These are phyloP conservation scores for Obba rivulosa DNA, from an alignment of 768 basidiomycete species.

Conservation along the genomic window DNA sequence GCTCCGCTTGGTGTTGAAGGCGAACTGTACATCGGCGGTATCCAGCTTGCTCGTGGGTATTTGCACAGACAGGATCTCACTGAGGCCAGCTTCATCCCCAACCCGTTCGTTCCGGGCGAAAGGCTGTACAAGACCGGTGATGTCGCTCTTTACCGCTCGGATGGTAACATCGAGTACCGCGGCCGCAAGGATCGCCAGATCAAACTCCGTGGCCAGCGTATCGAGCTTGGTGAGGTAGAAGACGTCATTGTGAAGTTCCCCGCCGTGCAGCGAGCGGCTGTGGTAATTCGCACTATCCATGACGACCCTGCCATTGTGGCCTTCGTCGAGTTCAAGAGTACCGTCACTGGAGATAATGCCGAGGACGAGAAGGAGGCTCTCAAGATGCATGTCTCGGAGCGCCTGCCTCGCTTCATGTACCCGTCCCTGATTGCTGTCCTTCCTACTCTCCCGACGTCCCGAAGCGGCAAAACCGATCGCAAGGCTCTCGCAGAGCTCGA, in stretches of 20 bases:
- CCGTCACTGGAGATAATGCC: conserved; percentile 1
- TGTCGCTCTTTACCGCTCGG: conserved; percentile 21
- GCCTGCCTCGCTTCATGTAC: conserved; percentile 28
- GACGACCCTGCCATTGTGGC: conserved; percentile 25
- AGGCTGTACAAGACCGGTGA: conserved; percentile 29
- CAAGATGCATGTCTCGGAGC: conserved; percentile 23
- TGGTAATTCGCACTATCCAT: conserved; percentile 23
- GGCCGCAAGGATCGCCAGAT: conserved; percentile 30
- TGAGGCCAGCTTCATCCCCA: conserved; percentile 20
- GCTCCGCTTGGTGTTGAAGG: conserved; percentile 20
- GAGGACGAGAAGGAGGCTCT: conserved; percentile 11
- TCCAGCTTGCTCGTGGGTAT: conserved; percentile 22
- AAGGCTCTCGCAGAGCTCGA: conserved; percentile 24
- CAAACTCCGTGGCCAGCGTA: conserved; percentile 28
- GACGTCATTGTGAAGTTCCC: conserved; percentile 23
- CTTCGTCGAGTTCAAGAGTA: conserved; percentile 24
- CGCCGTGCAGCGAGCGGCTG: conserved; percentile 16
- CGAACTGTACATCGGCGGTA: conserved; percentile 20
- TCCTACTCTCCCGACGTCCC: conserved; percentile 18
- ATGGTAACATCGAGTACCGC: conserved; percentile 27
- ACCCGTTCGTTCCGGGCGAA: conserved; percentile 25
- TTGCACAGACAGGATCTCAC: conserved; percentile 25
- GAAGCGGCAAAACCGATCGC: conserved; percentile 25
- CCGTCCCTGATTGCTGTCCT: conserved; percentile 24
- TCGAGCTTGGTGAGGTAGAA: conserved; percentile 30